phyloP scores from a whole-genome alignment of 192 early-diverging fungal genomes.

The Spizellomyces punctatus region DNA sequence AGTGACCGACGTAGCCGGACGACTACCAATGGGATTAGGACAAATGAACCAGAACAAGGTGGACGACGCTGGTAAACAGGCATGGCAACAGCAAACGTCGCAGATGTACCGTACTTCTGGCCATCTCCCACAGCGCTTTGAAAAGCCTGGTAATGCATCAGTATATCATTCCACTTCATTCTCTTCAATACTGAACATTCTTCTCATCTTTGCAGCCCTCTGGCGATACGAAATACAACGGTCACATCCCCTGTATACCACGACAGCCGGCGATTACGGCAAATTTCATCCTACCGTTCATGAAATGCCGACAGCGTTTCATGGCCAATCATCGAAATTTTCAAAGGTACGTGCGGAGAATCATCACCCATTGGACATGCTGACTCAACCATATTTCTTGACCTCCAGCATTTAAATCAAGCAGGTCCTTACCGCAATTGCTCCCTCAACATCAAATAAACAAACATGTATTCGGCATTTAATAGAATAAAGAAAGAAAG shows the following conservation, averaged over 20 bases:
- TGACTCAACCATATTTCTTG: background rate
- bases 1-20: too few relatives aligned
- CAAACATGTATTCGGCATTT: too few relatives aligned
- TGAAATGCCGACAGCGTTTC: slow-evolving; percentile 57
- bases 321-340: slow-evolving; percentile 50
- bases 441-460: slow-evolving; percentile 37
- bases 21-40: too few relatives aligned
- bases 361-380: background rate
- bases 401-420: slow-evolving; percentile 37
- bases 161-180: background rate
- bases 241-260: slow-evolving; percentile 55
- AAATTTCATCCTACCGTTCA: slow-evolving; percentile 45
- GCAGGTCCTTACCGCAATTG: slow-evolving; percentile 50
- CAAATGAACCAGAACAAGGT: background rate
- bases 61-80: background rate
- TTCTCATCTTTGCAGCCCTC: slow-evolving; percentile 10
- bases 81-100: slow-evolving; percentile 25
- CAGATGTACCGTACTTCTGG: slow-evolving; percentile 39
- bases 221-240: slow-evolving; percentile 24
- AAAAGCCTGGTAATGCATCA: slow-evolving; percentile 44
- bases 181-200: background rate
- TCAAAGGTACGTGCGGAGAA: slow-evolving; percentile 37
- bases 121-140: slow-evolving; percentile 46
- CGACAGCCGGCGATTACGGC: slow-evolving; percentile 52
- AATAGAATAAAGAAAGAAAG: too few relatives aligned